Percentiles rank a stretch among this genome's conserved stretches.
Evolutionary conservation across 805 yeast genomes (phyloP).

Genomic region (Sungouiella blattae): DNA sequence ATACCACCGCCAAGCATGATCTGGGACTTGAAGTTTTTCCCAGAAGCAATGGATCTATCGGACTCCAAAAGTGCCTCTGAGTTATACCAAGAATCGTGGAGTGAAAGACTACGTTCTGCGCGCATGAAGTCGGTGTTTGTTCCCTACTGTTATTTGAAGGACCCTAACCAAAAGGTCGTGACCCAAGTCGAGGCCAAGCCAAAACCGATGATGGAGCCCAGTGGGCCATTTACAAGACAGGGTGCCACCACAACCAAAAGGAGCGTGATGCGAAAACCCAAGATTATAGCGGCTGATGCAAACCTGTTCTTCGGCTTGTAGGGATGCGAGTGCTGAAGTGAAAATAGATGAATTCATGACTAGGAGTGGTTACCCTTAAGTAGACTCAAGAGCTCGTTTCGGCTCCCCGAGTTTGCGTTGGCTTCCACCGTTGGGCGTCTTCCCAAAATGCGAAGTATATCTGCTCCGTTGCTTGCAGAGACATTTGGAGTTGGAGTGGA

Average conservation of each 20-base stretch:
- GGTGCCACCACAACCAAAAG: not conserved
- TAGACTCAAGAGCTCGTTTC: constrained; percentile 18
- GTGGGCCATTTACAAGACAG: constrained; percentile 5
- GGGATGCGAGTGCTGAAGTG: not conserved
- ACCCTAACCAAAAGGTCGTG: constrained; percentile 4
- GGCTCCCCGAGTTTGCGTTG: not conserved
- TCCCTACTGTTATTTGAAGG: constrained; percentile 14
- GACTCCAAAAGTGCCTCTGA: constrained; percentile 3
- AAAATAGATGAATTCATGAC: not conserved
- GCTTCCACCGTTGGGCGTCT: constrained; percentile 1
- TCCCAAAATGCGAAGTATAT: constrained; percentile 18
- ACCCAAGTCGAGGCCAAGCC: constrained; percentile 1
- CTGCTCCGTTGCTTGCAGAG: constrained; percentile 10
- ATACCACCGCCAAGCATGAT: constrained; percentile 2
- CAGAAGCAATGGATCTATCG: constrained; percentile 6
- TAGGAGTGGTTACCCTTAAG: constrained; percentile 14
- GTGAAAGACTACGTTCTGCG: constrained; percentile 9
- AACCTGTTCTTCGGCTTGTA: constrained; percentile 17
- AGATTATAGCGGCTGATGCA: constrained; percentile 7
- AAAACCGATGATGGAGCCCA: constrained; percentile 2
- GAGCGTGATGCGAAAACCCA: not conserved
- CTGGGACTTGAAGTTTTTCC: constrained; percentile 17
- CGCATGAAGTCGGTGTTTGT: constrained; percentile 3
- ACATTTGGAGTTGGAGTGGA: not conserved
- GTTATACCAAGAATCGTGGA: constrained; percentile 13